Base-by-base conservation (phyloP, 2,329 filamentous ascomycete genomes). In the Sphaerulina vaccinii region DNA sequence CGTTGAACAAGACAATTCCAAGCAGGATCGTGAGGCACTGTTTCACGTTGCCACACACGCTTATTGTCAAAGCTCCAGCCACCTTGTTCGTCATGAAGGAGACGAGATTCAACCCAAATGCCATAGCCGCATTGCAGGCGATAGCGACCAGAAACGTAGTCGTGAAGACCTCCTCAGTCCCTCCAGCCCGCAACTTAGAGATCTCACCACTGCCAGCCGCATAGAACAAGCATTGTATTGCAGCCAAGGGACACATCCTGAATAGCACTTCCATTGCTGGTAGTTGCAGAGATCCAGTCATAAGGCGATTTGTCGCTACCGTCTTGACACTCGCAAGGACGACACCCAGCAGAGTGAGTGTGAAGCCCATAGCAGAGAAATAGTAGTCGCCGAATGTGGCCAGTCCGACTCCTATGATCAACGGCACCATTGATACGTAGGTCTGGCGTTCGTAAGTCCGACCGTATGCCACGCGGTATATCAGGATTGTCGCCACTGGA, bases 331-430 rank as follows among this genome's bases (percentile, higher is more conserved):
- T 65, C 2, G 68, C 68, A 16, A 70, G 63, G 24, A 68, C 8
- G 3, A 68, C 68, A 5, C 68, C 68, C 73, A 73, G 56, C 72
- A 66, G 60, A 2, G 68, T 70, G 16, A 68, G 59, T 6, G 61
- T 49, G 39, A 69, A 63, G 5, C 82, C 82, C 7, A 77, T 67
- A 15, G 76, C 69, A 10, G 79, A 81, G 65, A 83, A 83, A 61
- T 79, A 81, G 73, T 83, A 82, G 69, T 85, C 81, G 56, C 82
- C 82, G 38, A 79, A 79, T 2, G 81, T 84, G 24, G 80, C 81
- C 57, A 85, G 74, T 36, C 75, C 76, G 49, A 83, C 80, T 44
- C 82, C 82, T 33, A 81, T 57, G 41, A 84, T 78, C 27, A 85
- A 74, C n/a, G 82, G 82, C 10, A 82, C 67, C 18, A 84, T 76